Evolutionary conservation across 768 basidiomycete genomes (phyloP), one percentile per base, ranked within the genome.

Genomic region (Pleurotus cornucopiae): DNA sequence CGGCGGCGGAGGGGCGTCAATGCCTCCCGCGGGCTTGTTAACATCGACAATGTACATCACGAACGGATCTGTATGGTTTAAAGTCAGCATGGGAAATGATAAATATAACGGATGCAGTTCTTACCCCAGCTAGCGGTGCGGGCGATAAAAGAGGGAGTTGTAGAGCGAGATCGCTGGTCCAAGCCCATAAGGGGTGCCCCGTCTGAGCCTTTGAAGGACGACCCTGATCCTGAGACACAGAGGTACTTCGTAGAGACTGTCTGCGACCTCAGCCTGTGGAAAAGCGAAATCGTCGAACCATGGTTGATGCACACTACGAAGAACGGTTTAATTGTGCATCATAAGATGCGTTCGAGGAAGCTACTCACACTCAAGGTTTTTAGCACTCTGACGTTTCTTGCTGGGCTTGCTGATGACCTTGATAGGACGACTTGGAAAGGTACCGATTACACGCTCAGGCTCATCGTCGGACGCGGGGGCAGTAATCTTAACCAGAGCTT

Each of bases 341-440:
- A 46, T 30, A 55, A 23, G 58, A 56, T 51, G 60, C 55, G 55
- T 14, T 59, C 20, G 56, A 57, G 48, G 44, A 45, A 58, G 58
- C 23, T 51, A 80, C 94, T 76, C 68, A 95, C 94, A 74, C 69
- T 97, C 91, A 14, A 93, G 81, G 63, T 92, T 94, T 79, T 96
- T 96, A 46, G 89, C 91, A 66, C 88, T 92, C 71, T 93, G 89
- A 63, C 93, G 81, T 81, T 97, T 97, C 79, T 98, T 97, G 75
- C 91, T 93, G 3, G 96, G 96, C 71, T 98, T 98, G 73, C 90
- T 93, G 73, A 98, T 98, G 65, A 98, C 92, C 71, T 94, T 95
- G 78, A 98, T 98, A n/a, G 94, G 86, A 46, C 89, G 87, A 61
- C 91, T 92, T 44, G 91, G 88, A 75, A 98, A 98, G 16, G 84